Conservation (phyloP, 768 basidiomycete species). For the Rhodotorula toruloides region DNA sequence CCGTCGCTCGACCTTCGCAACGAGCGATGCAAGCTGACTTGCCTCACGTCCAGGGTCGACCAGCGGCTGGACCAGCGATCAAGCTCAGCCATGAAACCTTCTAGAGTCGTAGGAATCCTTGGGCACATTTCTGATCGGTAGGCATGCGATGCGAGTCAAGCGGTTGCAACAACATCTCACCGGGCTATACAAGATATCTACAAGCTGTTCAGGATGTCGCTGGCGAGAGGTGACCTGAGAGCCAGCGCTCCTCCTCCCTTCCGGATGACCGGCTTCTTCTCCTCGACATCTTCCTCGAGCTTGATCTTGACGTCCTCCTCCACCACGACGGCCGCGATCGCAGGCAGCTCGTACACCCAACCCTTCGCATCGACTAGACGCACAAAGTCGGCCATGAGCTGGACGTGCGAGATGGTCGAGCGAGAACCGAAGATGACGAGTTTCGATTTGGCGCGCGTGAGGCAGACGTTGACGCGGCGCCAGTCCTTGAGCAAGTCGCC, state of each 20-base stretch:
- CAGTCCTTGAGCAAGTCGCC: constrained; percentile 93
- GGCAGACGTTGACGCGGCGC: constrained; percentile 92
- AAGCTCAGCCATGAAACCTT: no score
- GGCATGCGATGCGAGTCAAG: no score
- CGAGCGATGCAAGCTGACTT: no score
- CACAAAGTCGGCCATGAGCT: constrained; percentile 70
- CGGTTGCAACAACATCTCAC: no score
- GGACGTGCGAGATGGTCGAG: constrained; percentile 56
- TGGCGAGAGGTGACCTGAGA: constrained; percentile 26
- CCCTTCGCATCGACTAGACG: constrained; percentile 62
- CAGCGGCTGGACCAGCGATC: background rate
- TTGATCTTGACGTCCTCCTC: background rate
- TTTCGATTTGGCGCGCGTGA: constrained; percentile 87
- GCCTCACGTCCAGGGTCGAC: no score
- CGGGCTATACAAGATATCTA: background rate
- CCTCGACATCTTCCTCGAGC: background rate
- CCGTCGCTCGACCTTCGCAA: background rate
- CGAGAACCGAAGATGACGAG: constrained; percentile 84
- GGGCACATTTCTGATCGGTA: no score
- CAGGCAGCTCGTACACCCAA: constrained; percentile 64
- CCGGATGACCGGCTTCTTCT: background rate
- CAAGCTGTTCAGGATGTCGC: constrained; percentile 38
- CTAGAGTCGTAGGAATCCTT: no score
- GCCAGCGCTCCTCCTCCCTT: constrained; percentile 24
- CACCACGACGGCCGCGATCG: constrained; percentile 42